Conservation (phyloP, 108 stramenopile species). For the Asterionellopsis glacialis region DNA sequence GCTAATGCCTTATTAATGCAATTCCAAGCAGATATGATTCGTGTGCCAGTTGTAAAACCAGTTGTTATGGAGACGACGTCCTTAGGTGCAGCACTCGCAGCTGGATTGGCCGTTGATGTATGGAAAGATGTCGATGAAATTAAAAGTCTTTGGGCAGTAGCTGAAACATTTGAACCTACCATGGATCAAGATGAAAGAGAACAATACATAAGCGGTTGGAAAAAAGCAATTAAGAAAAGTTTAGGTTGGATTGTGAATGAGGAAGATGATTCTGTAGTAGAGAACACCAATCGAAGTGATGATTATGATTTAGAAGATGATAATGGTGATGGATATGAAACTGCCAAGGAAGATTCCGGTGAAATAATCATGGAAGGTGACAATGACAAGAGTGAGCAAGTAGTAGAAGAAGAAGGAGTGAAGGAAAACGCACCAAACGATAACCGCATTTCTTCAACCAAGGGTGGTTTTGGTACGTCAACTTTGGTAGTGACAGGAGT, state of each 20-base stretch:
- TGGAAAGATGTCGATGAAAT: slow-evolving; percentile 87
- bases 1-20: slow-evolving; percentile 92
- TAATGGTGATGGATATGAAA: not conserved
- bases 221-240: slow-evolving; percentile 85
- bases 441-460: too few relatives aligned
- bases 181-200: slow-evolving; percentile 61
- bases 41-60: slow-evolving; percentile 79
- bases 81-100: slow-evolving; percentile 93
- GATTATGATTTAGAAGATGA: not conserved
- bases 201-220: slow-evolving; percentile 77
- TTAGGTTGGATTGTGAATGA: slow-evolving; percentile 65
- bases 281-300: too few relatives aligned
- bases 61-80: slow-evolving; percentile 91
- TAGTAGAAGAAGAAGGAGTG: too few relatives aligned
- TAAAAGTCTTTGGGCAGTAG: slow-evolving; percentile 63
- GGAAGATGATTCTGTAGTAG: not conserved
- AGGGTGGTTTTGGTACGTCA: too few relatives aligned
- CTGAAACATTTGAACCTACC: slow-evolving; percentile 56
- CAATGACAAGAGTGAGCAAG: too few relatives aligned
- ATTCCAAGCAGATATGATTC: slow-evolving; percentile 93
- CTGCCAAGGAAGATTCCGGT: not conserved
- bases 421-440: too few relatives aligned
- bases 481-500: too few relatives aligned
- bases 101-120: slow-evolving; percentile 93
- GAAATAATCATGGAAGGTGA: too few relatives aligned